Evolutionary conservation across 2,329 filamentous ascomycete genomes (phyloP), one percentile per base, ranked within the genome.

Genomic region (Penicillium sp.): DNA sequence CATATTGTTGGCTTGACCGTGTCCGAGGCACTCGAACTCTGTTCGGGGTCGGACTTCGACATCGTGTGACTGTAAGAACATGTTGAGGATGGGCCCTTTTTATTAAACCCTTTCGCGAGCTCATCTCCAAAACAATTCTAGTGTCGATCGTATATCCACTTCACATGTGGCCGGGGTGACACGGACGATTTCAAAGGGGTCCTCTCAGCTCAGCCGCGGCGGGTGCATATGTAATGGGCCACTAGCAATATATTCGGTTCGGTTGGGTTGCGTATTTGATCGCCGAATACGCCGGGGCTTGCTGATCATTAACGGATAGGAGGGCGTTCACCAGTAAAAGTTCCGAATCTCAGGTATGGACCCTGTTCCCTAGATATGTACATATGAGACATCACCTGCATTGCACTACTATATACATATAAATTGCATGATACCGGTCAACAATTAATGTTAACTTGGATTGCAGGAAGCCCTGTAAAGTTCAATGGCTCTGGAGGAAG

Each of bases 41-140:
- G 54, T 53, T 60, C 59, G 21, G 56, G 22, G 45, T 59, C 62
- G 0, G 51, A 46, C 53, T 67, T 69, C 11, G 64, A 61, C 65
- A 67, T 67, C 33, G 27, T 46, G 14, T 31, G 22, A n/a, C 4
- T n/a, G 42, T 16, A 44, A 22, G 9, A 33, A 16, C 10, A 24
- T 22, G 27, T 14, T 31, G 39, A 42, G 4, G 9, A 13, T 22
- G 35, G 3, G 6, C 6, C 8, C 2, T 37, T 37, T 39, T 19
- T 39, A 11, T 31, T 31, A 5, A 14, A 31, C 29, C 10, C 13
- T 31, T 31, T 13, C 11, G 1, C 29, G 4, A 5, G 29, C 11
- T 31, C 1, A 5, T 14, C 1, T 14, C 29, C 29, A 13, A 11
- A 14, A 4, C 11, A 4, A 31, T 14, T 4, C 27, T 29, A 11